Conservation (phyloP, 306 rosid genomes). For the Medicago ruthenica region DNA sequence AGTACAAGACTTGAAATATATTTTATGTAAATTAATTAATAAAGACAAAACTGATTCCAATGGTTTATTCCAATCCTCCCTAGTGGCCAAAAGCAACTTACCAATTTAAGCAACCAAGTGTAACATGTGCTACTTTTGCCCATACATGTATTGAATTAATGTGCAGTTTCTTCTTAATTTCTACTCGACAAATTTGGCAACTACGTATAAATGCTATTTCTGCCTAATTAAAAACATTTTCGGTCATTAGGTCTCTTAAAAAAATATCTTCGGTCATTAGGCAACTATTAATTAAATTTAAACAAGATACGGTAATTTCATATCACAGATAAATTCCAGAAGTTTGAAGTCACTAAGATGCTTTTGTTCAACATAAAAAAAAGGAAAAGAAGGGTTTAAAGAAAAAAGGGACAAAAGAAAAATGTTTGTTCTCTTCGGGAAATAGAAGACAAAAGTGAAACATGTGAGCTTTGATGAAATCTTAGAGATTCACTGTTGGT, state of each 20-base stretch:
- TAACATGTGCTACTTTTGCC: neutral
- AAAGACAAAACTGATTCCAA: slow-evolving; percentile 21
- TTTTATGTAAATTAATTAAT: neutral
- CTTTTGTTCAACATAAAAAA: neutral
- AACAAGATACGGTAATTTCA: neutral
- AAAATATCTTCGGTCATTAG: neutral
- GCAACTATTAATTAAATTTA: neutral
- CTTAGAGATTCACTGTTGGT: no score
- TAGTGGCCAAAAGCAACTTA: slow-evolving; percentile 17
- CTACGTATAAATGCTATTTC: neutral
- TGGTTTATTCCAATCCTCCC: neutral
- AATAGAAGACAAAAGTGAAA: neutral
- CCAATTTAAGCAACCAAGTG: neutral
- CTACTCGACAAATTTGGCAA: neutral
- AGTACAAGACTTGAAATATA: slow-evolving; percentile 17
- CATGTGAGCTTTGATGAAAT: neutral
- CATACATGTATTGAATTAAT: neutral
- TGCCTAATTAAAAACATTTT: slow-evolving; percentile 13
- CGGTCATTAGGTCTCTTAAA: neutral
- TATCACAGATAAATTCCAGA: neutral
- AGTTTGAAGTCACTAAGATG: neutral
- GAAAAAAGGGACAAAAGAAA: neutral
- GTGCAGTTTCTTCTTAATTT: slow-evolving; percentile 1
- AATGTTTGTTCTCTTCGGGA: neutral
- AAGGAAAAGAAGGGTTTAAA: neutral